phyloP scores from a whole-genome alignment of 352 stramenopile genomes.

The Pythium rhizo-oryzae region DNA sequence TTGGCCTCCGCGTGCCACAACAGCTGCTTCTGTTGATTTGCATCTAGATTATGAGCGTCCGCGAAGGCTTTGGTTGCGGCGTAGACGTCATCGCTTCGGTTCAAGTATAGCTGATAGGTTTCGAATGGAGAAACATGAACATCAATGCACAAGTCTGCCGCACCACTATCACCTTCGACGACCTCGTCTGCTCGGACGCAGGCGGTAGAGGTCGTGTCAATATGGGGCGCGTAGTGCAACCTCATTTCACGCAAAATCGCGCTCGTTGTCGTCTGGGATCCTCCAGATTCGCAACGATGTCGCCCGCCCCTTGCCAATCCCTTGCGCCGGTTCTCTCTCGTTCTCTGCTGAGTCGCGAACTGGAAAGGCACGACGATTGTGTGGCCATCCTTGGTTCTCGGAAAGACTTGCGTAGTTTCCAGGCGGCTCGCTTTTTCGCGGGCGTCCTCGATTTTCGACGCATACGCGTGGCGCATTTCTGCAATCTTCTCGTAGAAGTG shows the following conservation, averaged over 20 bases:
- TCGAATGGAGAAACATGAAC: slow-evolving; percentile 41
- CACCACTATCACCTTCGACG: background rate
- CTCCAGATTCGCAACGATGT: background rate
- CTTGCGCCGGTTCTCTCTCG: slow-evolving; percentile 7
- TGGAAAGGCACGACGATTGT: slow-evolving; percentile 54
- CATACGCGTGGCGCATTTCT: slow-evolving; percentile 43
- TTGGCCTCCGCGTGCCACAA: slow-evolving; percentile 31
- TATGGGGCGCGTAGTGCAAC: background rate
- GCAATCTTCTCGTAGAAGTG: slow-evolving; percentile 60
- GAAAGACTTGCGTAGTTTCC: slow-evolving; percentile 32
- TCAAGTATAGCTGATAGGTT: slow-evolving; percentile 43
- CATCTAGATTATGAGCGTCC: slow-evolving; percentile 30
- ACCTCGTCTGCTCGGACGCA: background rate
- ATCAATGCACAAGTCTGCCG: slow-evolving; percentile 28
- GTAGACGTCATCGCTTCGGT: slow-evolving; percentile 34
- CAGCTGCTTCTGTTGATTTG: slow-evolving; percentile 35
- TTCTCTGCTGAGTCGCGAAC: slow-evolving; percentile 43
- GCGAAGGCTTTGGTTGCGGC: slow-evolving; percentile 36
- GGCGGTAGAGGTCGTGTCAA: no score
- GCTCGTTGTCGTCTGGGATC: background rate
- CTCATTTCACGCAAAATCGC: slow-evolving; percentile 13
- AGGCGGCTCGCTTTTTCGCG: slow-evolving; percentile 37
- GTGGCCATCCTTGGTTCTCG: slow-evolving; percentile 37
- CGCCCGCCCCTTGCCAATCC: background rate
- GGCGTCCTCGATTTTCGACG: slow-evolving; percentile 35